A percentile compares a stretch with the other conserved stretches of the same genome.
Evolutionary conservation across 106 monocot species (phyloP).

Genomic region (Posidonia australis): DNA sequence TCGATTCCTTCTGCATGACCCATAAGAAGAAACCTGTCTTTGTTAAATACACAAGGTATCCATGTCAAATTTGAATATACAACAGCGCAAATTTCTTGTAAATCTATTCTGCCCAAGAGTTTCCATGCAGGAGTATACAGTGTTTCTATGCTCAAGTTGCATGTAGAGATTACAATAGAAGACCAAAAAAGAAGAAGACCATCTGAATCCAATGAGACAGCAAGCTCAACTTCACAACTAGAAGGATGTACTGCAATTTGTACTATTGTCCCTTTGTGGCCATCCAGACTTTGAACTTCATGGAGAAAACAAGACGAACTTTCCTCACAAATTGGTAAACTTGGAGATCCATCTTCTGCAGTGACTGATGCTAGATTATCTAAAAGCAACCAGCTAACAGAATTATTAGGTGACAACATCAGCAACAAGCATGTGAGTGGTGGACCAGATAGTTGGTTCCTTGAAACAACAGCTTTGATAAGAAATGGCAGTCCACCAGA

Average conservation of each 20-base stretch:
- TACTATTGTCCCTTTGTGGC: constrained; percentile 55
- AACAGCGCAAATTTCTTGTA: constrained; percentile 20
- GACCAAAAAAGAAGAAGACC: constrained; percentile 83
- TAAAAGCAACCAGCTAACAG: constrained; percentile 45
- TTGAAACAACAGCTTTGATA: constrained; percentile 48
- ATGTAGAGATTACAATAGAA: constrained; percentile 31
- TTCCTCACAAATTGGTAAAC: constrained; percentile 21
- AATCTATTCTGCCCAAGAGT: constrained; percentile 43
- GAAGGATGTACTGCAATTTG: constrained; percentile 60
- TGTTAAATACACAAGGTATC: constrained; percentile 55
- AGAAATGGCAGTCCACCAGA: constrained; percentile 24
- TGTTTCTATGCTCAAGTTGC: constrained; percentile 25
- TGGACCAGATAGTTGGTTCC: constrained; percentile 44
- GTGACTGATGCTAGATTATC: constrained; percentile 13
- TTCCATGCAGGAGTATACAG: constrained; percentile 36
- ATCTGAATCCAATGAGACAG: constrained; percentile 74
- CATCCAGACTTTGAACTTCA: constrained; percentile 37
- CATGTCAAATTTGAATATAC: constrained; percentile 58
- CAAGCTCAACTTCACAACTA: constrained; percentile 43
- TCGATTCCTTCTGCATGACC: constrained; percentile 63
- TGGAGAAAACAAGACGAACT: constrained; percentile 25
- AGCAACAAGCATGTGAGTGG: constrained; percentile 65
- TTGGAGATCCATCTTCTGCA: constrained; percentile 13
- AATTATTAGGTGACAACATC: constrained; percentile 52
- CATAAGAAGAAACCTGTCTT: constrained; percentile 61